Conservation (phyloP, 441 rosid genomes). For the Heliophila coronopifolia region DNA sequence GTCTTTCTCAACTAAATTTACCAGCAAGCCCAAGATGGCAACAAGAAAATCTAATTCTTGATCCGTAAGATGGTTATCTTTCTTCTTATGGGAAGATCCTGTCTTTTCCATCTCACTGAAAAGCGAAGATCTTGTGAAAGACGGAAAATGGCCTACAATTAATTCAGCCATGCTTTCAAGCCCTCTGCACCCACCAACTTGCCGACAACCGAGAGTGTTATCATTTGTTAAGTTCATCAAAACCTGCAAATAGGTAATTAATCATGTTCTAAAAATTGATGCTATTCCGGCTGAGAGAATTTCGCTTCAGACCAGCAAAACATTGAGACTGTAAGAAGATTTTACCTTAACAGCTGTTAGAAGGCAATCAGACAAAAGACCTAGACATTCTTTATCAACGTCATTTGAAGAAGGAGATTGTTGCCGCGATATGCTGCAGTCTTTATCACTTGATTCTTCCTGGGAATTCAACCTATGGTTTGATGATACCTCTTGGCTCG, state of each 20-base stretch:
- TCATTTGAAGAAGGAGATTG: constrained; percentile 34
- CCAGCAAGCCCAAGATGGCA: constrained; percentile 84
- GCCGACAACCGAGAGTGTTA: constrained; percentile 71
- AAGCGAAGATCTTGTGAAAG: constrained; percentile 42
- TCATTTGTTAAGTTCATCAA: constrained; percentile 91
- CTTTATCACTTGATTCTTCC: constrained; percentile 36
- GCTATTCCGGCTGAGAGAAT: neutral
- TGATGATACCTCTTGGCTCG: constrained; percentile 44
- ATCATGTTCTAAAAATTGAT: too few relatives aligned
- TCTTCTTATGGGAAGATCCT: constrained; percentile 30
- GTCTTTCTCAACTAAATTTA: constrained; percentile 93
- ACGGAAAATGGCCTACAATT: constrained; percentile 74
- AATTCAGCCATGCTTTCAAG: constrained; percentile 68
- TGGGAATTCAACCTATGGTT: constrained; percentile 31
- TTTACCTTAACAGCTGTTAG: constrained; percentile 78
- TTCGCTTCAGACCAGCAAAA: neutral
- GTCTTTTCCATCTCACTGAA: constrained; percentile 32
- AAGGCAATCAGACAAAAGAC: constrained; percentile 75
- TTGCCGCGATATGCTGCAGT: constrained; percentile 31
- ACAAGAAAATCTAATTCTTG: constrained; percentile 91
- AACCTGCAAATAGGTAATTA: constrained; percentile 67
- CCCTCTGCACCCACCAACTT: constrained; percentile 79
- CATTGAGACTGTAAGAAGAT: neutral
- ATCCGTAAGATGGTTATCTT: constrained; percentile 57
- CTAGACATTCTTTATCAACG: constrained; percentile 45